These are phyloP conservation scores for Brachypodium distachyon DNA, from an alignment of 202 grass and related monocot species.

Conservation along the genomic window DNA sequence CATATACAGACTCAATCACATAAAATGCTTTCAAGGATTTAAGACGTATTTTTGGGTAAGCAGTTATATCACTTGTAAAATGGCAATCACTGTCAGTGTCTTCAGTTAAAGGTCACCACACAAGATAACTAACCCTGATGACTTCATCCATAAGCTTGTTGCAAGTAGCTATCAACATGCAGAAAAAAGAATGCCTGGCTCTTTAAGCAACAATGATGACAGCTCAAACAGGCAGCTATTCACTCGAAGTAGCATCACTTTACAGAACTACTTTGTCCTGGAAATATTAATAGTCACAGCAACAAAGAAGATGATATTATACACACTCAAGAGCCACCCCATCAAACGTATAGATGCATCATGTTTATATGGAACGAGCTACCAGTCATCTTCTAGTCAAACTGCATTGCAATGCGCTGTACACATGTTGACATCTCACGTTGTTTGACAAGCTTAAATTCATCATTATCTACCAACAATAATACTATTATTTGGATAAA, in stretches of 20 bases:
- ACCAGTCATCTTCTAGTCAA: not conserved
- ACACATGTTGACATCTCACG: not conserved
- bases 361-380: not conserved
- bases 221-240: not conserved
- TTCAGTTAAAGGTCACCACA: conserved; percentile 5
- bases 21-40: not conserved
- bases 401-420: not conserved
- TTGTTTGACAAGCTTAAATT: not conserved
- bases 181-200: conserved; percentile 10
- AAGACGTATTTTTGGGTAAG: not conserved
- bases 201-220: conserved; percentile 26
- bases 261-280: not conserved
- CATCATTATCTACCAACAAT: not conserved
- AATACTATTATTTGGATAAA: not conserved
- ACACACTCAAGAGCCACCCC: not conserved
- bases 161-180: conserved; percentile 14
- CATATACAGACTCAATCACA: not conserved
- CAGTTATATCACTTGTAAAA: not conserved
- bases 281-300: conserved; percentile 5
- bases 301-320: conserved; percentile 8
- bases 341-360: not conserved
- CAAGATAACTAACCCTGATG: conserved; percentile 5
- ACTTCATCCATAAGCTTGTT: conserved; percentile 27
- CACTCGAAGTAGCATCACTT: not conserved
- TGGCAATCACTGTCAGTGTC: not conserved